Base-by-base conservation (phyloP, 2,329 filamentous ascomycete genomes). In the Thermoascus crustaceus region DNA sequence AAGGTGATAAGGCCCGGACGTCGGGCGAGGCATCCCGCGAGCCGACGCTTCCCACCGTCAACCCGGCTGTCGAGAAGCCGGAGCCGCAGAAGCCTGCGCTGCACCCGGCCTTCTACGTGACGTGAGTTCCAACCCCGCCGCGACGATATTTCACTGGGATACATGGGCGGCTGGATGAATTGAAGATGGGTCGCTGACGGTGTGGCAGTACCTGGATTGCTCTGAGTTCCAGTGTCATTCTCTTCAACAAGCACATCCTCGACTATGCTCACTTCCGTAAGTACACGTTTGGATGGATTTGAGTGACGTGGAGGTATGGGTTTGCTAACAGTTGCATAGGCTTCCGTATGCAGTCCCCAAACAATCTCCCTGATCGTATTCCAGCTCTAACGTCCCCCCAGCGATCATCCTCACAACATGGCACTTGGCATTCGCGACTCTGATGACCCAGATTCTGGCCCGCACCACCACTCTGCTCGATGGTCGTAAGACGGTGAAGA, bases 231-330 rank as follows among this genome's bases (percentile, higher is more conserved):
- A 85, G 82, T 53, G 87, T 96, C 58, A 98, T 98, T 61, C 73
- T 98, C 43, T 96, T 95, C 81, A 96, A 98, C 80, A 98, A 98
- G 77, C 94, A 85, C 78, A 86, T 98, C 54, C 75, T 96, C 44
- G 80, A 89, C 54, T 88, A 82, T 24, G 74, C 82, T 44, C 75
- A 85, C 45, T 95, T 95, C 71, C 76, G 82, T 85, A 73, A 71
- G 80, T 55, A 27, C 30, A 24, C 7, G 9, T 32, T 29, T 19
- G 20, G 13, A n/a, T 7, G 6, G 19, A 5, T 9, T 18, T 29
- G 26, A 7, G 8, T 8, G 7, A 8, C 13, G n/a, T 22, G 14
- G 27, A 37, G 34, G 40, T 41, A 37, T 22, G 16, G 29, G 29
- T 22, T 40, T 45, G 33, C 42, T 30, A 9, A 22, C 10, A 17